Evolutionary conservation across 208 protist species (phyloP), one percentile per base, ranked within the genome.

Genomic region (Wallacemonas sp.): DNA sequence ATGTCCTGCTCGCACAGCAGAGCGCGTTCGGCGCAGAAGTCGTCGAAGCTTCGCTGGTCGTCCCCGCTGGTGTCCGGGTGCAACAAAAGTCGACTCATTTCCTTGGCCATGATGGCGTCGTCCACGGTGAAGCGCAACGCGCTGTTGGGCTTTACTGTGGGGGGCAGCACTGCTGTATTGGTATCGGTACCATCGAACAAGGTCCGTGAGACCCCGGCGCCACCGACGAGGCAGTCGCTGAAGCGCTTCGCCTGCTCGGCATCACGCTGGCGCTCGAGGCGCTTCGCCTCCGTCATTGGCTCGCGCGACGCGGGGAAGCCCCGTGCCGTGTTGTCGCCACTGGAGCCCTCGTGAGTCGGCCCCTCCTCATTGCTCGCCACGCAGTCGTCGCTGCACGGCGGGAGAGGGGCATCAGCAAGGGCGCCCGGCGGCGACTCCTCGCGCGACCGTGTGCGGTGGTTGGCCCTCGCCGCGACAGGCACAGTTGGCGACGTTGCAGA

Each of bases 61-160:
- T 32, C 68, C 6, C 61, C 41, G 1, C 29, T 38, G 1, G 62
- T 17, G 12, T 3, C 24, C 37, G 54, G 21, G 0, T 30, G 26
- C 8, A 38, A 48, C 45, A 79, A 59, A 36, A 57, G 27, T 36
- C 26, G 26, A 12, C 62, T 68, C 9, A 75, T 78, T 27, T 79
- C 77, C 54, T 71, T 76, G 29, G 36, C 71, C 6, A 72, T 72
- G 0, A 66, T 59, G 0, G 70, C 73, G 21, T 78, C 77, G 22
- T 57, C 10, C 4, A 69, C 73, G 21, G 57, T 71, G 12, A 76
- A 75, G 12, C 1, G 4, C 3, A 76, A 45, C 12, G 71, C 77
- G 4, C 66, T 76, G 54, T 78, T 76, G 32, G 26, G 13, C 33
- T 10, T 17, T 46, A 24, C 34, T 9, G 24, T 0, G 19, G 41